Evolutionary conservation across 306 rosid species (phyloP).

Genomic region (Alnus glutinosa): DNA sequence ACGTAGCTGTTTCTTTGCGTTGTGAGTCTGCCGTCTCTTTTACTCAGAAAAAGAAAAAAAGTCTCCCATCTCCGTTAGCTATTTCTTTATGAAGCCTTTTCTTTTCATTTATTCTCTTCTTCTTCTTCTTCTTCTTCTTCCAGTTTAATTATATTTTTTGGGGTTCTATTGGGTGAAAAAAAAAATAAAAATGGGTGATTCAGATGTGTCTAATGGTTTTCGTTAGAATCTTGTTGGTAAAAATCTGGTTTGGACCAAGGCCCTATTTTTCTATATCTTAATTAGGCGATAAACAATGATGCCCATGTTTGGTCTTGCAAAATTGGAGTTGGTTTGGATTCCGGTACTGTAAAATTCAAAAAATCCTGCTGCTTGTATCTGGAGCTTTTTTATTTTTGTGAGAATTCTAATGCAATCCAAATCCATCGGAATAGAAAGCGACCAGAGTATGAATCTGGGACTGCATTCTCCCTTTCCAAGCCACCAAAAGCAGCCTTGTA

Average conservation of each 20-base stretch:
- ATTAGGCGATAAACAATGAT: neutral
- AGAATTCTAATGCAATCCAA: neutral
- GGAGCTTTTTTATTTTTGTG: neutral
- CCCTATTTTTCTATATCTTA: neutral
- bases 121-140: neutral
- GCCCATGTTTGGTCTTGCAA: neutral
- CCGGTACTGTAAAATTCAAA: neutral
- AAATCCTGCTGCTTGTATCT: neutral
- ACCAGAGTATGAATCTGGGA: neutral
- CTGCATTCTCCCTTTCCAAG: neutral
- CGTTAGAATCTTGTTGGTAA: too few relatives aligned
- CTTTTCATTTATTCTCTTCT: neutral
- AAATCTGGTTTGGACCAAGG: too few relatives aligned
- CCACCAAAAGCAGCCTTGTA: neutral
- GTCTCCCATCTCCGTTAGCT: neutral
- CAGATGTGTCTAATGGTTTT: too few relatives aligned
- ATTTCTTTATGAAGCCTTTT: neutral
- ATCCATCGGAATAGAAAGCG: neutral
- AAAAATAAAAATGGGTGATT: neutral
- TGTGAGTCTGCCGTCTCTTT: neutral
- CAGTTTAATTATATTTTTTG: neutral
- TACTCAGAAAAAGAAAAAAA: too few relatives aligned
- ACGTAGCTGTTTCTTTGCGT: neutral
- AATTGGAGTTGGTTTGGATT: neutral
- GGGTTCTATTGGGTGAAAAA: too few relatives aligned